Conservation (phyloP, 2,329 filamentous ascomycete genomes). For the Parafenestella ontariensis region DNA sequence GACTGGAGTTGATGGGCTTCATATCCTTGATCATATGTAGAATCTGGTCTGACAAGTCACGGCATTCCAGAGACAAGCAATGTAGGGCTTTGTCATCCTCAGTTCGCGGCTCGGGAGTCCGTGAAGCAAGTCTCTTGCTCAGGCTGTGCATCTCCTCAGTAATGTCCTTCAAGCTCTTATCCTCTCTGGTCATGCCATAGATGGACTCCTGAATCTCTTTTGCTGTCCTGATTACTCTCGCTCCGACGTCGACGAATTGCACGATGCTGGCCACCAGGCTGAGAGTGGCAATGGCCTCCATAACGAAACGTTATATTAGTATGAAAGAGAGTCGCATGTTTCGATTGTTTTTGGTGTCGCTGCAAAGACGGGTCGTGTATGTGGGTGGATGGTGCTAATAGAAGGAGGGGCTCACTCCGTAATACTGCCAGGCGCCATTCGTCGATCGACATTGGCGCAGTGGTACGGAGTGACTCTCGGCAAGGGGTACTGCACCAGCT, state of each 20-base stretch:
- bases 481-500: background rate
- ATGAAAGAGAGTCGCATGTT: too few relatives aligned
- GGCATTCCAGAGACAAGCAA: background rate
- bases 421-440: background rate
- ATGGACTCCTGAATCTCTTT: constrained; percentile 6
- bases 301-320: too few relatives aligned
- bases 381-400: too few relatives aligned
- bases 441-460: background rate
- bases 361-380: too few relatives aligned
- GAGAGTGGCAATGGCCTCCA: constrained; percentile 1
- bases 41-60: background rate
- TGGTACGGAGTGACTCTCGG: background rate
- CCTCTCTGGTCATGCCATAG: constrained; percentile 2
- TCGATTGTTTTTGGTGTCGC: too few relatives aligned
- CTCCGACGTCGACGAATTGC: constrained; percentile 6
- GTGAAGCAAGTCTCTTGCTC: background rate
- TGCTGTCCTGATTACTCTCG: constrained; percentile 1
- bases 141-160: background rate
- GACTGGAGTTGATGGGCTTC: background rate
- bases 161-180: background rate
- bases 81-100: constrained; percentile 1
- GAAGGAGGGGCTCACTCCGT: too few relatives aligned
- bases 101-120: background rate
- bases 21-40: background rate
- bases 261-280: constrained; percentile 6